Evolutionary conservation across 1,284 basidiomycete species (phyloP), one percentile per base, ranked within the genome.

Genomic region (Sphagnurus paluster): DNA sequence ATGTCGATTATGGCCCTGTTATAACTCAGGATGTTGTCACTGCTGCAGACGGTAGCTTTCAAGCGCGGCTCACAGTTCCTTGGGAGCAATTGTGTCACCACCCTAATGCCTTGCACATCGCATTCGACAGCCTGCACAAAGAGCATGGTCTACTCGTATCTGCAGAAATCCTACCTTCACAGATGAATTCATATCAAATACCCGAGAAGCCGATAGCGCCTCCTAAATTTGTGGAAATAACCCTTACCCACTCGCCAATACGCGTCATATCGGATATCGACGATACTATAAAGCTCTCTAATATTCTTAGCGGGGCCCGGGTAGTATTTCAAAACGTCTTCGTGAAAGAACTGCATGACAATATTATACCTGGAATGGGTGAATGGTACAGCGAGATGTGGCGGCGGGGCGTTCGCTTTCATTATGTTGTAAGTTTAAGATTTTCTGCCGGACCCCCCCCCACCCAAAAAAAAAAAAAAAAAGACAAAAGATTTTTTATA

Each of bases 261-360:
- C 81, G 90, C 6, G 76, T 97, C 44, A 86, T 98, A 25, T 95
- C 91, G 1, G 95, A 98, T 60, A 87, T 98, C 35, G 95, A 98
- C 63, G 95, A 98, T 64, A 98, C 95, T 0, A 78, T 97, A 52
- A 98, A 96, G 62, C 65, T 79, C 39, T 84, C 88, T 0, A 81
- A 84, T 43, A 76, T 95, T n/a, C 59, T 85, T 2, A 70, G 72
- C 10, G 92, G 92, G 0, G 81, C 89, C 0, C 74, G 90, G 25
- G 73, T 82, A 2, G 82, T 89, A 2, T 94, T 93, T 63, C 73
- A 78, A 37, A 88, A 87, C 56, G 87, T 90, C 0, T 90, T 91
- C 53, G 86, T 87, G 6, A 84, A 81, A 60, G 84, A 87, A 48
- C 66, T 92, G 28, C 71, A 78, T 42, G 92, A 97, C 42, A 79